A percentile compares a stretch with the other conserved stretches of the same genome.
phyloP scores from a whole-genome alignment of 495 filamentous ascomycete species.

The Annulohypoxylon stygium region DNA sequence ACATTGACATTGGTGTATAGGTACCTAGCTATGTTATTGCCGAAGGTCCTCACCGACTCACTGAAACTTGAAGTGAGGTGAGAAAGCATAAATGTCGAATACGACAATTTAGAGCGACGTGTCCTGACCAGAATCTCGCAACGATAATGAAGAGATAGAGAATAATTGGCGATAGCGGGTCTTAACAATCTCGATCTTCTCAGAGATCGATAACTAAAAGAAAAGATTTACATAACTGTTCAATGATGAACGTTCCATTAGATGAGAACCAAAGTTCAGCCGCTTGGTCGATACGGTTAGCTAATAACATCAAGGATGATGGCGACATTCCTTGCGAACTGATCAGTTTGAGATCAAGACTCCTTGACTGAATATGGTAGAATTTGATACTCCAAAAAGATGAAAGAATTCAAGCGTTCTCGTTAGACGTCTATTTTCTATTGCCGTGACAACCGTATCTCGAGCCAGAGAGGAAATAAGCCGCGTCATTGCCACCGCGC shows the following conservation, averaged over 20 bases:
- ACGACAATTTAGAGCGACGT: constrained; percentile 15
- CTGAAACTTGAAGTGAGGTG: constrained; percentile 4
- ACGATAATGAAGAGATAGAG: constrained; percentile 6
- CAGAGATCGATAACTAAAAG: constrained; percentile 25
- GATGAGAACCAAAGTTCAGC: constrained; percentile 27
- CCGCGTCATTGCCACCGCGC: constrained; percentile 35
- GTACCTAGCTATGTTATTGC: not conserved
- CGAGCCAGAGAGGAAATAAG: constrained; percentile 12
- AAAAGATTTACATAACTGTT: constrained; percentile 24
- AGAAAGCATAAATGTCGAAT: constrained; percentile 10
- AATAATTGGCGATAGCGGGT: constrained; percentile 5
- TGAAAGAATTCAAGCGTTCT: constrained; percentile 12
- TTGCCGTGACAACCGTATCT: constrained; percentile 24
- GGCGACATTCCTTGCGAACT: constrained; percentile 35
- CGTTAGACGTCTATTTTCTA: constrained; percentile 2
- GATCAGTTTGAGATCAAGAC: constrained; percentile 22
- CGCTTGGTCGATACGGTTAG: constrained; percentile 27
- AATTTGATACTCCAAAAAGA: not conserved
- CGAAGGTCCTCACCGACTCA: constrained; percentile 11
- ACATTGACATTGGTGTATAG: not conserved
- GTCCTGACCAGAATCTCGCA: constrained; percentile 5
- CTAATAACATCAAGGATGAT: constrained; percentile 41
- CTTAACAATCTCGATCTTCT: constrained; percentile 3
- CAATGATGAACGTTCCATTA: constrained; percentile 25
- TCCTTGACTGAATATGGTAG: constrained; percentile 9